phyloP scores from a whole-genome alignment of 352 stramenopile genomes.

The Nothophytophthora sp. region DNA sequence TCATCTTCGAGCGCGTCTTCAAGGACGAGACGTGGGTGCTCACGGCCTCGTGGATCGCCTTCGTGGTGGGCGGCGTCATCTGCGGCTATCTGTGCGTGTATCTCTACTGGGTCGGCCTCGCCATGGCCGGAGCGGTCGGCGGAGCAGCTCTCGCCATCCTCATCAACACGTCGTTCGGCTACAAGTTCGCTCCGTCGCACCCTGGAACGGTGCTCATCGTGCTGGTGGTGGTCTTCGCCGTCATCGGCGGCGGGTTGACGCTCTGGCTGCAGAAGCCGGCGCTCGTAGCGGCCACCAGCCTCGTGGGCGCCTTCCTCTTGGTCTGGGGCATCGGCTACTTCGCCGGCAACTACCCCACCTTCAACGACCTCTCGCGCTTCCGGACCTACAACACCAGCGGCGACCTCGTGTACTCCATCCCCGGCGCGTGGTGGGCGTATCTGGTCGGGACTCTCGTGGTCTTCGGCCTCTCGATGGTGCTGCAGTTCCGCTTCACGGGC shows the following conservation, averaged over 20 bases:
- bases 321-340: constrained; percentile 72
- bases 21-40: constrained; percentile 49
- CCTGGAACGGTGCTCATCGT: constrained; percentile 57
- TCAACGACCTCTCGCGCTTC: constrained; percentile 45
- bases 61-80: constrained; percentile 58
- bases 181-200: constrained; percentile 57
- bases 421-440: constrained; percentile 63
- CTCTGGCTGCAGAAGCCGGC: constrained; percentile 63
- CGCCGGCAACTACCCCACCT: constrained; percentile 56
- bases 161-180: constrained; percentile 55
- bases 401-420: constrained; percentile 40
- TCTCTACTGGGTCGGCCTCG: constrained; percentile 52
- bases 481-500: constrained; percentile 52
- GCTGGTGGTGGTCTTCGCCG: constrained; percentile 40
- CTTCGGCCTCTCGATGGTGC: constrained; percentile 38
- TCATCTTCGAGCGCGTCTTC: constrained; percentile 57
- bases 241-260: constrained; percentile 41
- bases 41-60: constrained; percentile 71
- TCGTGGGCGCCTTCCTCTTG: constrained; percentile 41
- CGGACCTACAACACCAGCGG: constrained; percentile 28
- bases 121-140: constrained; percentile 54
- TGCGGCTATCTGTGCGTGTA: constrained; percentile 51
- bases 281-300: constrained; percentile 47
- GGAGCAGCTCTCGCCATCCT: constrained; percentile 58
- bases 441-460: constrained; percentile 54